Evolutionary conservation across 2,329 filamentous ascomycete genomes (phyloP).

Genomic region (Aspergillus hortae): DNA sequence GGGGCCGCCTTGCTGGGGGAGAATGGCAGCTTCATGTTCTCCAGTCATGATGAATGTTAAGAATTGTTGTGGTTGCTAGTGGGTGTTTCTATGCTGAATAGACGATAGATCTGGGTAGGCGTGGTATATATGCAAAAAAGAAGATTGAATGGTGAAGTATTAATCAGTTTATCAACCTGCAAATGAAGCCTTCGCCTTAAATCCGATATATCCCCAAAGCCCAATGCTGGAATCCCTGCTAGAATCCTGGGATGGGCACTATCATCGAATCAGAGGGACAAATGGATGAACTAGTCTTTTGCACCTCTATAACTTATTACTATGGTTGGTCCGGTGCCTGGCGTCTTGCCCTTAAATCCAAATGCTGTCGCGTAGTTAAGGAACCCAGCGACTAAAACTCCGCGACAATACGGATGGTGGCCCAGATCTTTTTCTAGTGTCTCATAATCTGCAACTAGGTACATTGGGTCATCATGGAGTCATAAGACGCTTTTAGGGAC

Average conservation of each 20-base stretch:
- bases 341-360: not conserved
- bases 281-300: not conserved
- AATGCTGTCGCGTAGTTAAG: not conserved
- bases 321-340: not conserved
- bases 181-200: not conserved
- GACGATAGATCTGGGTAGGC: not conserved
- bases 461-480: no score
- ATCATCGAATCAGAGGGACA: not conserved
- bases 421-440: no score
- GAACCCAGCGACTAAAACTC: no score
- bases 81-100: no score
- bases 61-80: not conserved
- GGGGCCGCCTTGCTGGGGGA: constrained; percentile 10
- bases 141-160: no score
- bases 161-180: no score
- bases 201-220: not conserved
- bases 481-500: no score
- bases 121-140: not conserved
- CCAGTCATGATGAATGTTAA: constrained; percentile 3
- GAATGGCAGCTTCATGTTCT: constrained; percentile 14
- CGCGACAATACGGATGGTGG: no score
- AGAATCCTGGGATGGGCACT: not conserved
- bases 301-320: no score
- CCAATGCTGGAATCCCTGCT: not conserved
- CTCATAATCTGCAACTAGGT: no score